phyloP scores from a whole-genome alignment of 805 yeast species.

The Zygoascus biomembranicola region DNA sequence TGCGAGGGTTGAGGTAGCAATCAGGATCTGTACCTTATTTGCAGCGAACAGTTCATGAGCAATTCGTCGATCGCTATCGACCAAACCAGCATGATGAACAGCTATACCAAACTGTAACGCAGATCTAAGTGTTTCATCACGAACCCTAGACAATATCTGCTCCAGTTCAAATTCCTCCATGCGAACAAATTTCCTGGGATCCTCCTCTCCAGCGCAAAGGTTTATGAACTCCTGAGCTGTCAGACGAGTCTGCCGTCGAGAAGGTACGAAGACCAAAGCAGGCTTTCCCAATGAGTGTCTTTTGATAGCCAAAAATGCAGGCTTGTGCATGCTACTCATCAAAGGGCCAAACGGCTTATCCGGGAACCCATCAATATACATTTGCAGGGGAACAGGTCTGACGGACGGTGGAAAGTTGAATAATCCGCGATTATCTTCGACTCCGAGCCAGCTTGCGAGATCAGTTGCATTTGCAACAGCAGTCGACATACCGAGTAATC shows the following conservation, averaged over 20 bases:
- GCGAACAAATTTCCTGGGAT: slow-evolving; percentile 61
- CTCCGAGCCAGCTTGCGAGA: slow-evolving; percentile 80
- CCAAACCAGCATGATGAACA: slow-evolving; percentile 75
- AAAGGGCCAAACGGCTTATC: slow-evolving; percentile 57
- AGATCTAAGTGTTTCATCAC: slow-evolving; percentile 73
- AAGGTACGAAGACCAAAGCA: slow-evolving; percentile 75
- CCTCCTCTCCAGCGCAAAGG: slow-evolving; percentile 68
- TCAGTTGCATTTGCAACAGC: slow-evolving; percentile 82
- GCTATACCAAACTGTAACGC: slow-evolving; percentile 76
- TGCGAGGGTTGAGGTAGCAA: slow-evolving; percentile 77
- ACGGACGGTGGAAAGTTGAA: slow-evolving; percentile 78
- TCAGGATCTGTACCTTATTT: slow-evolving; percentile 62
- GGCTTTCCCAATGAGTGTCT: slow-evolving; percentile 85
- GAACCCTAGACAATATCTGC: slow-evolving; percentile 43
- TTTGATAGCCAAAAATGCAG: slow-evolving; percentile 86
- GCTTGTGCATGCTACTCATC: slow-evolving; percentile 84
- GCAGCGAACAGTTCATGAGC: slow-evolving; percentile 63
- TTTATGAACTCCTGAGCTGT: slow-evolving; percentile 74
- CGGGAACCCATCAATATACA: slow-evolving; percentile 83
- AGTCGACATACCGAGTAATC: slow-evolving; percentile 73
- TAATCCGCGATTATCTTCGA: slow-evolving; percentile 45
- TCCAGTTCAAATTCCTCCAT: slow-evolving; percentile 60
- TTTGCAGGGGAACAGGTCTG: slow-evolving; percentile 77
- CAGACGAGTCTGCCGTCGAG: slow-evolving; percentile 72
- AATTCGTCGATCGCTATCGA: slow-evolving; percentile 61